phyloP scores from a whole-genome alignment of 148 eudicot genomes.

The Rhododendron kiyosumense region DNA sequence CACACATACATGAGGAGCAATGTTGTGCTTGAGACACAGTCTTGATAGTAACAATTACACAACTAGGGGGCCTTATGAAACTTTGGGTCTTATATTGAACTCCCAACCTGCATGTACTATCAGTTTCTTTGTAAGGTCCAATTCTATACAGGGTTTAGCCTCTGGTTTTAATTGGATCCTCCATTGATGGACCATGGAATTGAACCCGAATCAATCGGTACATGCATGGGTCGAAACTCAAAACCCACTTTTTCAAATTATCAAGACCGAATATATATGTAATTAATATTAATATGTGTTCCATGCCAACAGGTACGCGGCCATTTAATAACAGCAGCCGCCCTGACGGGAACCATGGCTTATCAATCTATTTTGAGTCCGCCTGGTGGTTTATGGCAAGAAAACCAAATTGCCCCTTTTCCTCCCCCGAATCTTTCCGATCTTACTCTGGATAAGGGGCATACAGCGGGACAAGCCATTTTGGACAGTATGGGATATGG shows the following conservation, averaged over 20 bases:
- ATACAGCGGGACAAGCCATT: not conserved
- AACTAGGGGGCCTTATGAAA: not conserved
- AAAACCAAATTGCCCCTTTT: not conserved
- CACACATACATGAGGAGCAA: not conserved
- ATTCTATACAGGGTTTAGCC: not conserved
- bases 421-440: not conserved
- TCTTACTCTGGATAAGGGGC: no score
- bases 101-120: not conserved
- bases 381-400: not conserved
- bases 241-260: not conserved
- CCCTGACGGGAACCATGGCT: not conserved
- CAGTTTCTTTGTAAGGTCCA: not conserved
- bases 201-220: not conserved
- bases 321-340: not conserved
- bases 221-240: not conserved
- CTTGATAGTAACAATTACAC: not conserved
- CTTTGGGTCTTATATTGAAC: not conserved
- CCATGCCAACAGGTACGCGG: not conserved
- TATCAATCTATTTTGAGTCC: not conserved
- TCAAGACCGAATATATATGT: not conserved
- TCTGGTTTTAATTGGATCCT: not conserved
- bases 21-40: not conserved
- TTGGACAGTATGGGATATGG: not conserved
- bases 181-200: not conserved
- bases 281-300: no score